Evolutionary conservation across 169 alveolate genomes (phyloP).

Genomic region (Cryptosporidium baileyi): DNA sequence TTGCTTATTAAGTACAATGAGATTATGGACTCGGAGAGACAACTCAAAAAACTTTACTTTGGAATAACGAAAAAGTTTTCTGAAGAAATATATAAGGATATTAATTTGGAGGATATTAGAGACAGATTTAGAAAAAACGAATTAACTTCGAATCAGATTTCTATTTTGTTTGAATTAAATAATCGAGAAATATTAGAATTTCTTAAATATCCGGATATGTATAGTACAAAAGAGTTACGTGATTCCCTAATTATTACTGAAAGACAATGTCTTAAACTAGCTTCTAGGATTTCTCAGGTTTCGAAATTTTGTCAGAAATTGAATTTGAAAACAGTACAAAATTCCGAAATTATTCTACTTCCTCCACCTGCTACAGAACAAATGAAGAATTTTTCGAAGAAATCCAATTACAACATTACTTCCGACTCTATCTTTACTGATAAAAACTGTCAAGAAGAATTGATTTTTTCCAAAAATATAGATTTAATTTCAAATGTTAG

Average conservation of each 20-base stretch:
- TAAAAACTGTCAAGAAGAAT: background rate
- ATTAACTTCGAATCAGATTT: slow-evolving; percentile 49
- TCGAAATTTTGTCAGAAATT: slow-evolving; percentile 26
- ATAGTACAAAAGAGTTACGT: background rate
- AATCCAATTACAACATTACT: too few relatives aligned
- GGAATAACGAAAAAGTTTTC: slow-evolving; percentile 25
- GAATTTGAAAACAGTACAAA: background rate
- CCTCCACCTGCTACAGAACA: too few relatives aligned
- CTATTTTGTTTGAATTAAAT: slow-evolving; percentile 22
- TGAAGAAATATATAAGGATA: slow-evolving; percentile 11
- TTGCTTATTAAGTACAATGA: background rate
- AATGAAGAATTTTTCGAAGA: too few relatives aligned
- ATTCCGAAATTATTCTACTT: background rate
- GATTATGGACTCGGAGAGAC: background rate
- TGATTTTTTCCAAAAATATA: background rate
- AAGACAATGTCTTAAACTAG: slow-evolving; percentile 37
- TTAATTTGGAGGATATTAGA: background rate
- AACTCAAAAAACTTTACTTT: slow-evolving; percentile 16
- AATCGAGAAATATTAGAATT: background rate
- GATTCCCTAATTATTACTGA: background rate
- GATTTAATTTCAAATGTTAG: background rate
- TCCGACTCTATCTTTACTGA: background rate
- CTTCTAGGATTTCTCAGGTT: slow-evolving; percentile 55
- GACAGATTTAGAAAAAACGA: slow-evolving; percentile 27
- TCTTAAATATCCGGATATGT: background rate